Evolutionary conservation across 176 grass and related monocot genomes (phyloP).

Genomic region (Musa beccarii): DNA sequence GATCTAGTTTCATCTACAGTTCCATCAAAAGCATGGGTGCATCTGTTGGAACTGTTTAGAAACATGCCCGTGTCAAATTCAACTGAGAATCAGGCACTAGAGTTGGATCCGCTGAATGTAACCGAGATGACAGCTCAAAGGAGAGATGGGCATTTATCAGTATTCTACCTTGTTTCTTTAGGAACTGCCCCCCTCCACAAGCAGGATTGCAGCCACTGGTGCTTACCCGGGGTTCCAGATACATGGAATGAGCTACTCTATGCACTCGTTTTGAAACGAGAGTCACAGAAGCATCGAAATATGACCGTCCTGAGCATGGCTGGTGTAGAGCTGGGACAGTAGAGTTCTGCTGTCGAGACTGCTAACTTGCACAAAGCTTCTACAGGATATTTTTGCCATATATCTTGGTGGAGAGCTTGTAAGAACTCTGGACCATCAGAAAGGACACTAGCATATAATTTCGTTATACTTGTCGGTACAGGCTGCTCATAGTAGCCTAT

Average conservation of each 20-base stretch:
- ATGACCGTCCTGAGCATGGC: background rate
- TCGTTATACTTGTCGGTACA: background rate
- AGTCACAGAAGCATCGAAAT: background rate
- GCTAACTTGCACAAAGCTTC: background rate
- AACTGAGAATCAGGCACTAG: background rate
- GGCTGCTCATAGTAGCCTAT: no score
- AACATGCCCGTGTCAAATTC: background rate
- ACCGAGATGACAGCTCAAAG: background rate
- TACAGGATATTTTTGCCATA: background rate
- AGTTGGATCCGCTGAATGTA: background rate
- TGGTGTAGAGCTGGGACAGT: background rate
- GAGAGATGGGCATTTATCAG: background rate
- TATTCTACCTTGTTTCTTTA: slow-evolving; percentile 25
- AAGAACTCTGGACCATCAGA: background rate
- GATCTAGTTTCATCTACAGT: slow-evolving; percentile 21
- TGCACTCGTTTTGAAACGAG: background rate
- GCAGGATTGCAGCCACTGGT: slow-evolving; percentile 64
- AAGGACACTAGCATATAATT: background rate
- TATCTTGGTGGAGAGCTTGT: background rate
- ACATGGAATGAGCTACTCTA: slow-evolving; percentile 25
- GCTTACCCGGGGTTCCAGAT: slow-evolving; percentile 51
- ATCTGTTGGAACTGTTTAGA: slow-evolving; percentile 20
- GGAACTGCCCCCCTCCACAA: slow-evolving; percentile 1
- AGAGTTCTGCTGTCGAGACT: background rate
- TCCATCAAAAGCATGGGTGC: slow-evolving; percentile 19